Percentiles rank a stretch among this genome's conserved stretches.
Evolutionary conservation across 2,329 filamentous ascomycete species (phyloP).

Genomic region (Lasiodiplodia gonubiensis): DNA sequence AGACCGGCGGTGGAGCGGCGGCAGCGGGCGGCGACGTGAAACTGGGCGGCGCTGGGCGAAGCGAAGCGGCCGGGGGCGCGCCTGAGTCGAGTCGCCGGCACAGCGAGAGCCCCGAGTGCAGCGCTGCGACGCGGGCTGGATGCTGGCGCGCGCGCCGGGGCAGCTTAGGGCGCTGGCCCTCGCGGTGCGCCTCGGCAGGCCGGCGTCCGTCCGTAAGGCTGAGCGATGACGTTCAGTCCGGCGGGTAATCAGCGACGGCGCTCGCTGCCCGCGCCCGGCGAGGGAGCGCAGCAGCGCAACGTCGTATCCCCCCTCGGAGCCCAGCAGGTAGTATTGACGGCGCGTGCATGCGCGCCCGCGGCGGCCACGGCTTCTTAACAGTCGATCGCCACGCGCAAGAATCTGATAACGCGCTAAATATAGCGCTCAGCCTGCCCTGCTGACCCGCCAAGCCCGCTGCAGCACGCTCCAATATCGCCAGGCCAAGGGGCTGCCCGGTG

Average conservation of each 20-base stretch:
- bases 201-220: constrained; percentile 23
- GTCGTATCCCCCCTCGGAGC: constrained; percentile 24
- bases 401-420: constrained; percentile 25
- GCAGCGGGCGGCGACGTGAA: constrained; percentile 24
- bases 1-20: constrained; percentile 23
- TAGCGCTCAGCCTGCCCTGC: constrained; percentile 13
- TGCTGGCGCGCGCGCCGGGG: background rate
- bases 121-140: background rate
- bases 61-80: constrained; percentile 21
- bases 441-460: constrained; percentile 23
- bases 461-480: constrained; percentile 15
- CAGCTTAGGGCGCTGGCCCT: background rate
- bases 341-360: constrained; percentile 25
- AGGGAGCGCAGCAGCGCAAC: constrained; percentile 21
- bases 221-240: constrained; percentile 13
- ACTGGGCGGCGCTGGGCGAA: constrained; percentile 23
- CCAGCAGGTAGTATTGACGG: constrained; percentile 26
- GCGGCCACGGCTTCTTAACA: constrained; percentile 22
- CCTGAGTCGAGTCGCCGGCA: background rate
- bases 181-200: constrained; percentile 12
- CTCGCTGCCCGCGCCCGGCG: background rate
- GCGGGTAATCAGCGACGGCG: background rate
- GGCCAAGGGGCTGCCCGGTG: constrained; percentile 19
- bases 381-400: constrained; percentile 25
- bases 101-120: background rate